phyloP scores from a whole-genome alignment of 441 rosid species.

The Kokia cookei region DNA sequence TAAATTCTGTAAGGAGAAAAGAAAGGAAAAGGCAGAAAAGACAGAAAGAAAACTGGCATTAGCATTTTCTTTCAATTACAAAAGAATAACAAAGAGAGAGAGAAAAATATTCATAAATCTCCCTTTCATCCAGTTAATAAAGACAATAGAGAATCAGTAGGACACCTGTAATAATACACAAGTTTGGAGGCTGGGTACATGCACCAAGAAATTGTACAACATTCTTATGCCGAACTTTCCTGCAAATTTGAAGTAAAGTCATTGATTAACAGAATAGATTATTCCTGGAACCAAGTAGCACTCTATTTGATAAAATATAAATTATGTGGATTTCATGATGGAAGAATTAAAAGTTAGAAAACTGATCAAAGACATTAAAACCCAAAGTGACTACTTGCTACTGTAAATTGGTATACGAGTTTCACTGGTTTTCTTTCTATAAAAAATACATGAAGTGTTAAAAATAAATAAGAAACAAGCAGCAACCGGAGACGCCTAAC shows the following conservation, averaged over 20 bases:
- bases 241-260: conserved; percentile 19
- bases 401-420: background rate
- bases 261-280: background rate
- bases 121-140: background rate
- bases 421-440: background rate
- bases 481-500: background rate
- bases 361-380: background rate
- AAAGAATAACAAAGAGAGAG: background rate
- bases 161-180: conserved; percentile 68
- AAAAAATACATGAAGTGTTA: background rate
- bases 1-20: conserved; percentile 36
- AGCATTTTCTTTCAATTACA: background rate
- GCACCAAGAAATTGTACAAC: conserved; percentile 81
- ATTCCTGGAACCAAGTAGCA: background rate
- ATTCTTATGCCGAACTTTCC: conserved; percentile 73
- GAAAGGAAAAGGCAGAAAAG: background rate
- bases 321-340: no score
- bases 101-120: background rate
- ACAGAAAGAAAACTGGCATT: background rate
- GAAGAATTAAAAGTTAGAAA: background rate
- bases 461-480: background rate
- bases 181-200: conserved; percentile 67
- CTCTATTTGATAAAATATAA: background rate
- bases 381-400: background rate
- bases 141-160: conserved; percentile 7